Base-by-base conservation (phyloP, 495 filamentous ascomycete genomes). In the Neurospora sp. region DNA sequence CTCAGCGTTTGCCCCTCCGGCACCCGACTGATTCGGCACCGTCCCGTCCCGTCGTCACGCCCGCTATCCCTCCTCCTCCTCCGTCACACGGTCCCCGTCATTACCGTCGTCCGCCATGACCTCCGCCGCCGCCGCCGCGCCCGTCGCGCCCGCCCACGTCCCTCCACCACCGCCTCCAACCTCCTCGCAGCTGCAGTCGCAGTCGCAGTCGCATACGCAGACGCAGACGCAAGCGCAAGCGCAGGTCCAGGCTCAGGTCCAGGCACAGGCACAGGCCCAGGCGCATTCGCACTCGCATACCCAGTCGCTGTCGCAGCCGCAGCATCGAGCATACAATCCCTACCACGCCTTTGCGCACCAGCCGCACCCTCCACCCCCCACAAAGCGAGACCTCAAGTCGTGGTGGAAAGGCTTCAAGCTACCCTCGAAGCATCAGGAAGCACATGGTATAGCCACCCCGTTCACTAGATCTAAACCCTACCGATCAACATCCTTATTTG, bases 401-500 rank as follows among this genome's bases (percentile, higher is more conserved):
- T 98, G 94, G 94, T 97, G 94, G 94, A 94, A 90, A 82, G 87
- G 88, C 69, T 97, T 98, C 83, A 93, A 92, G 82, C 86, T 89
- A 40, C 89, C 89, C 68, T 83, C 87, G 16, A 90, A 90, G 78
- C 90, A 90, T 78, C 91, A 94, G 75, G 93, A 95, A 72, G 83
- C 88, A 71, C 91, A 93, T 86, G 91, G 92, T 94, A 89, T 79
- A 82, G 73, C 70, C 71, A 65, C 70, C 75, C 75, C 72, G 38
- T 76, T 70, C 70, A 74, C 61, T 76, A 72, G 53, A 69, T 72
- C 74, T 69, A 70, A 45, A 37, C 70, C 70, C 48, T 73, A 40
- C 65, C 68, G 71, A 61, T 72, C 69, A 35, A 70, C 17, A 38
- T 74, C 77, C 16, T 37, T 75, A 40, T 76, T 76, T 44, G 31